phyloP scores from a whole-genome alignment of 2,329 filamentous ascomycete species.

The Talaromyces atroroseus region DNA sequence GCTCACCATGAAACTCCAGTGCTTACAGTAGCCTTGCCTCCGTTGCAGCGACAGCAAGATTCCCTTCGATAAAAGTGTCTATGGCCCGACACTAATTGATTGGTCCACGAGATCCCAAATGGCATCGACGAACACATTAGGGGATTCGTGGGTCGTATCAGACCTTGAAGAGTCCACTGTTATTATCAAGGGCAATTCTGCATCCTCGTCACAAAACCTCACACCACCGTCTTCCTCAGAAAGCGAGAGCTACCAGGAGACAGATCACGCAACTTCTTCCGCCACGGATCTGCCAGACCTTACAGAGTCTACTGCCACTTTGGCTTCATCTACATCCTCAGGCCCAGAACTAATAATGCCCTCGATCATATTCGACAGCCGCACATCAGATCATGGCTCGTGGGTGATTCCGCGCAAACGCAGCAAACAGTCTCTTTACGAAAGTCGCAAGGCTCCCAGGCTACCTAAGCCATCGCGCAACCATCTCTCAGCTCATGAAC shows the following conservation, averaged over 20 bases:
- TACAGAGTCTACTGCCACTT: constrained; percentile 21
- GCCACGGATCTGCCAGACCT: constrained; percentile 7
- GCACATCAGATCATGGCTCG: constrained; percentile 7
- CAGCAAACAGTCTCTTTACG: constrained; percentile 8
- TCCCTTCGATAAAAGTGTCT: background rate
- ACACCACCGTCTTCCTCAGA: constrained; percentile 10
- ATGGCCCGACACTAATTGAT: background rate
- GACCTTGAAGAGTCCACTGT: constrained; percentile 3
- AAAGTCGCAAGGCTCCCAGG: constrained; percentile 10
- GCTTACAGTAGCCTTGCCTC: background rate
- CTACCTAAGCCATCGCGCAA: constrained; percentile 7
- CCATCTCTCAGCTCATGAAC: background rate
- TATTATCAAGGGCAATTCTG: constrained; percentile 8
- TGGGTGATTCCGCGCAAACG: constrained; percentile 13
- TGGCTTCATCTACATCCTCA: constrained; percentile 23
- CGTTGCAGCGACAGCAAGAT: background rate
- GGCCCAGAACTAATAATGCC: constrained; percentile 38
- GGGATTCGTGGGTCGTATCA: constrained; percentile 36
- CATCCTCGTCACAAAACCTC: background rate
- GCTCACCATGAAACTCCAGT: background rate
- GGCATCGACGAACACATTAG: constrained; percentile 18
- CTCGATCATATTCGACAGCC: constrained; percentile 31
- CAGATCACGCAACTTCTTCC: background rate
- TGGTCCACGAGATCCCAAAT: background rate
- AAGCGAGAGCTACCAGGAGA: constrained; percentile 10